Conservation (phyloP, 2,329 filamentous ascomycete species). For the Fusarium cyanostomum region DNA sequence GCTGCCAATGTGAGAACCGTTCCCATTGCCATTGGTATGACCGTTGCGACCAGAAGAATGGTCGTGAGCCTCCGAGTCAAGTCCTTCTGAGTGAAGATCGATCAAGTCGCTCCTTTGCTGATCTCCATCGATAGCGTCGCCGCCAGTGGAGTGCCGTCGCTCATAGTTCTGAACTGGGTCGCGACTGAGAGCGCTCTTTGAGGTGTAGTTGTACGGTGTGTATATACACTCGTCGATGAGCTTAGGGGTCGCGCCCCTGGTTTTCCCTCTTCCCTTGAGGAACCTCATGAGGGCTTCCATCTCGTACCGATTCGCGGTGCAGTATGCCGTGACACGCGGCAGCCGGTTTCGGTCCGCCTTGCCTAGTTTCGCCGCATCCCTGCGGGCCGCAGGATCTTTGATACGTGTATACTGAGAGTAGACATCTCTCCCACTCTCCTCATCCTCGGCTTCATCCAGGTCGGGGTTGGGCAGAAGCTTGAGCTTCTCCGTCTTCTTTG, state of each 20-base stretch:
- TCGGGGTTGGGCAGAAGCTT: constrained; percentile 96
- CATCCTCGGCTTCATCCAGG: constrained; percentile 79
- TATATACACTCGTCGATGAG: constrained; percentile 98
- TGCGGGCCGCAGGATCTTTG: constrained; percentile 91
- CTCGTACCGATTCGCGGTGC: constrained; percentile 90
- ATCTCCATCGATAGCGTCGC: constrained; percentile 59
- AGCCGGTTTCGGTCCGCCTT: constrained; percentile 91
- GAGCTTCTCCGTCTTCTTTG: constrained; percentile 94
- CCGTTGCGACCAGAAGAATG: constrained; percentile 41
- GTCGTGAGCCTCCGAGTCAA: constrained; percentile 45
- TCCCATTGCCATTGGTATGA: constrained; percentile 38
- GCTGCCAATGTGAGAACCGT: constrained; percentile 40
- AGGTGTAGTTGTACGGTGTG: constrained; percentile 83
- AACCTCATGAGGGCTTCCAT: constrained; percentile 91
- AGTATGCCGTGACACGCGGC: constrained; percentile 95
- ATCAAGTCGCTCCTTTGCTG: constrained; percentile 69
- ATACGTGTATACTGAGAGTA: constrained; percentile 98
- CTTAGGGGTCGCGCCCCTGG: constrained; percentile 84
- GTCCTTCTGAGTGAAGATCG: constrained; percentile 60
- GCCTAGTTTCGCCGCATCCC: constrained; percentile 90
- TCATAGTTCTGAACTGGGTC: constrained; percentile 62
- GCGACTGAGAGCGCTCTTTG: constrained; percentile 50
- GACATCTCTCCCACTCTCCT: constrained; percentile 93
- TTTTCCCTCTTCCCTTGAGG: constrained; percentile 83
- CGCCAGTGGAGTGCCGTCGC: constrained; percentile 79